phyloP scores from a whole-genome alignment of 495 filamentous ascomycete species.

The Penicillium cataractarum region DNA sequence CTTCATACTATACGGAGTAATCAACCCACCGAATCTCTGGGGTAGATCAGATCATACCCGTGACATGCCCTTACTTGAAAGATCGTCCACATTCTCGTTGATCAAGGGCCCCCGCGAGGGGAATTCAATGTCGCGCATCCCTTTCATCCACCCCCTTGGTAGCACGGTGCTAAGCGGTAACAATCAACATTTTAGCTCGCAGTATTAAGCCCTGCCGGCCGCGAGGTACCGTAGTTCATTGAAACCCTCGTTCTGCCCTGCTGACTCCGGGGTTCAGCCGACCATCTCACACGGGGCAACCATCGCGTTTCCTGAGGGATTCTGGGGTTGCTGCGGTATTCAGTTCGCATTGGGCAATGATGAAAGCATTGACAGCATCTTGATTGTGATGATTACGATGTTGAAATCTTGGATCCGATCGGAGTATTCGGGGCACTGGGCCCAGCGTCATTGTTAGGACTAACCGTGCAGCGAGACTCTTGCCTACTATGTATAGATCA shows the following conservation, averaged over 20 bases:
- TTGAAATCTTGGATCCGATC: not conserved
- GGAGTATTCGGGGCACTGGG: too few relatives aligned
- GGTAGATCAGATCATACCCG: constrained; percentile 19
- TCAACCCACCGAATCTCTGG: too few relatives aligned
- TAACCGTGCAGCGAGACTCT: not conserved
- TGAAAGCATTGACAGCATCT: not conserved
- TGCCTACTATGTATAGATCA: not conserved
- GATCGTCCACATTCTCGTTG: constrained; percentile 24
- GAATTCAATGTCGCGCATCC: constrained; percentile 38
- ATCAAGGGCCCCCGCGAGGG: constrained; percentile 36
- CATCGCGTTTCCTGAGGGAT: not conserved
- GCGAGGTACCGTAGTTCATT: not conserved
- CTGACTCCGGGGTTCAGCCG: not conserved
- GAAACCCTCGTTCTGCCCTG: not conserved
- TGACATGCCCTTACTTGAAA: constrained; percentile 30
- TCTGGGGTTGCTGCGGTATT: not conserved
- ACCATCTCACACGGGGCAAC: not conserved
- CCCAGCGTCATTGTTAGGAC: not conserved
- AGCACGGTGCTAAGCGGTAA: constrained; percentile 14
- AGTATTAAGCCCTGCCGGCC: constrained; percentile 26
- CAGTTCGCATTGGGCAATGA: not conserved
- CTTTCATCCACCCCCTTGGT: constrained; percentile 28
- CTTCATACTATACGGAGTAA: too few relatives aligned
- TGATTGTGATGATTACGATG: not conserved
- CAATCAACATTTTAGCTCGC: constrained; percentile 5